Evolutionary conservation across 352 stramenopile species (phyloP).

Genomic region (Globisporangium mamillatum): DNA sequence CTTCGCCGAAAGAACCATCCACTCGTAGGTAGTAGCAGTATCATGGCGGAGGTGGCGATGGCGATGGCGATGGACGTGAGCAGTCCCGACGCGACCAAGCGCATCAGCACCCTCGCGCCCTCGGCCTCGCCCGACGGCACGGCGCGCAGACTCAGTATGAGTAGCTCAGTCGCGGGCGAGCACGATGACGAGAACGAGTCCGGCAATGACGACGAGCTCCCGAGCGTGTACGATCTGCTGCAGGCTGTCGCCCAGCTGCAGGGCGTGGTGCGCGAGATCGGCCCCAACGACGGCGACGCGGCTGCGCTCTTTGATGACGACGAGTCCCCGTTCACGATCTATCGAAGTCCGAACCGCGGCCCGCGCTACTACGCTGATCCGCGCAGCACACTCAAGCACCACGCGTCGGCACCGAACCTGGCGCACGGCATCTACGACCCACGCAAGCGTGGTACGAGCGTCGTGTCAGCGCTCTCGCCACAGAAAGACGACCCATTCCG

Average conservation of each 20-base stretch:
- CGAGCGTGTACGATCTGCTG: constrained; percentile 57
- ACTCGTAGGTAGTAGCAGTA: neutral
- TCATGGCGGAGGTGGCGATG: constrained; percentile 7
- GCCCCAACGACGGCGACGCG: constrained; percentile 15
- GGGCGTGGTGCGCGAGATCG: constrained; percentile 38
- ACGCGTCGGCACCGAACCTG: constrained; percentile 9
- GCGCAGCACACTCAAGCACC: constrained; percentile 12
- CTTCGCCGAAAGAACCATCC: neutral
- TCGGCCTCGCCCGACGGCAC: neutral
- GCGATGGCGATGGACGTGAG: neutral
- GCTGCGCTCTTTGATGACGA: constrained; percentile 18
- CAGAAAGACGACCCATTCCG: constrained; percentile 9
- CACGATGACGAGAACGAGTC: constrained; percentile 20
- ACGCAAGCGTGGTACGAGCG: constrained; percentile 13
- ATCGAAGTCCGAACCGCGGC: constrained; percentile 26
- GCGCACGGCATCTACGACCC: constrained; percentile 19
- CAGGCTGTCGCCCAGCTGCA: constrained; percentile 48
- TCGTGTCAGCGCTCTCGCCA: constrained; percentile 13
- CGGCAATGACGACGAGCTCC: constrained; percentile 28
- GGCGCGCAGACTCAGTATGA: constrained; percentile 4
- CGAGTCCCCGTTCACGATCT: constrained; percentile 28
- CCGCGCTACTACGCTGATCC: constrained; percentile 17
- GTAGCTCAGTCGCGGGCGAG: constrained; percentile 15
- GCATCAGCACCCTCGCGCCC: neutral
- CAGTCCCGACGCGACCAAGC: neutral